Base-by-base conservation (phyloP, 2,329 filamentous ascomycete genomes). In the Akanthomyces muscarius region DNA sequence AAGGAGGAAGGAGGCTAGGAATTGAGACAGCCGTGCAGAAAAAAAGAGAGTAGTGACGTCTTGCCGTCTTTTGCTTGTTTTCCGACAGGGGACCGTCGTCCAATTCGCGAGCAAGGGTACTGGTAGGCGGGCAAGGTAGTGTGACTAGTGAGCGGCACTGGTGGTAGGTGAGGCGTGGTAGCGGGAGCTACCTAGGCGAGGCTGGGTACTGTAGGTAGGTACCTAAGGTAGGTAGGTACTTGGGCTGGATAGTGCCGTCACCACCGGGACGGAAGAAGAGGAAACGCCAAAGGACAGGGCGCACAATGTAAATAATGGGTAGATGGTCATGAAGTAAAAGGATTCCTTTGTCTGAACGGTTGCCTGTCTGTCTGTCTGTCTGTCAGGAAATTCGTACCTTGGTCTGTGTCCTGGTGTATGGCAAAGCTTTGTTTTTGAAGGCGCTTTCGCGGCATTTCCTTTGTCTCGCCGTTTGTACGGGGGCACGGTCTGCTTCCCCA, bases 361-460 rank as follows among this genome's bases (percentile, higher is more conserved):
- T 50, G 25, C 33, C 18, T 11, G 33, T 36, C 18, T 21, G 30
- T 30, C 3, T 50, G 25, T 44, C 18, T 11, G 33, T 36, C 18
- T 21, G 30, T 30, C 3, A 13, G 41, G 52, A 61, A 56, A 57
- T 56, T 60, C 64, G 61, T 66, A 69, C 66, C 64, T 65, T 64
- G 63, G 41, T 44, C 61, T 55, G 64, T 54, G 69, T 74, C 74
- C 61, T 71, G 73, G 63, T 75, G 74, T 61, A 75, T 75, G 57
- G 71, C 64, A 66, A 77, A 75, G 52, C 71, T 70, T 62, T 71
- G 73, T 58, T 71, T 73, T 54, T 71, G 69, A 41, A 76, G 67
- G 52, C 71, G 70, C 64, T 71, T 72, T 67, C 71, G 69, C 42
- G 67, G 68, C 72, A 76, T 76, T 52, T 61, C 44, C 25, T 10